Base-by-base conservation (phyloP, 768 basidiomycete genomes). In the Phanerochaete carnosa region DNA sequence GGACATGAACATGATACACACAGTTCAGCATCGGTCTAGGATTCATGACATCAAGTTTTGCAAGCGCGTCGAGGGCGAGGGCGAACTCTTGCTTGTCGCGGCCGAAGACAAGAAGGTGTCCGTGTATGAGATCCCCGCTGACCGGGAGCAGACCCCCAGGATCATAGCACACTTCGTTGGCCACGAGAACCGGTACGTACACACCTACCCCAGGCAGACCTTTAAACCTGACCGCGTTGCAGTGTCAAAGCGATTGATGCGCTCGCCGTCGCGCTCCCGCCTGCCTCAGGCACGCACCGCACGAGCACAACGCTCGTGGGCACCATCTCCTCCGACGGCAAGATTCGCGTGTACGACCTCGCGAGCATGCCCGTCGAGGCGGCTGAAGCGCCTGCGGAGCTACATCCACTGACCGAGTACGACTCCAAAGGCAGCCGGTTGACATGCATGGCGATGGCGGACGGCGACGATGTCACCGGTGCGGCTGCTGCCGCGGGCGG, bases 91-190 rank as follows among this genome's bases (percentile, higher is more conserved):
- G 7, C 79, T 96, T 54, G 92, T 87, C 7, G 91, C 85, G 2
- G 94, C 90, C 5, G 97, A 99, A 74, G 94, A 98, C 71, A 94
- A 90, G 65, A 91, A 91, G 67, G 77, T 93, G 1, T 83, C 94
- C 1, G 75, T 95, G 11, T 98, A 95, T 74, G 80, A 82, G 51
- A 63, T 92, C 30, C 77, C 79, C 3, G 68, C 75, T 15, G 80
- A 85, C 58, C 71, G 72, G 2, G 72, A 79, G 8, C 69, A 67
- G 5, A 57, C 76, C 1, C 89, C 90, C 1, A 77, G 68, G 7
- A 73, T 93, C n/a, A 75, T 91, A 28, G 92, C 90, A 5, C 76
- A 84, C 58, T 76, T 95, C 74, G 72, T 83, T 0, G 96, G 97
- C 0, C 96, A 98, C 69, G 74, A 78, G 15, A 97, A 96, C 73